Percentiles rank a stretch among this genome's conserved stretches.
These are phyloP conservation scores for Stachybotrys chlorohalonatus DNA, from an alignment of 2,329 filamentous ascomycete genomes.

Conservation along the genomic window DNA sequence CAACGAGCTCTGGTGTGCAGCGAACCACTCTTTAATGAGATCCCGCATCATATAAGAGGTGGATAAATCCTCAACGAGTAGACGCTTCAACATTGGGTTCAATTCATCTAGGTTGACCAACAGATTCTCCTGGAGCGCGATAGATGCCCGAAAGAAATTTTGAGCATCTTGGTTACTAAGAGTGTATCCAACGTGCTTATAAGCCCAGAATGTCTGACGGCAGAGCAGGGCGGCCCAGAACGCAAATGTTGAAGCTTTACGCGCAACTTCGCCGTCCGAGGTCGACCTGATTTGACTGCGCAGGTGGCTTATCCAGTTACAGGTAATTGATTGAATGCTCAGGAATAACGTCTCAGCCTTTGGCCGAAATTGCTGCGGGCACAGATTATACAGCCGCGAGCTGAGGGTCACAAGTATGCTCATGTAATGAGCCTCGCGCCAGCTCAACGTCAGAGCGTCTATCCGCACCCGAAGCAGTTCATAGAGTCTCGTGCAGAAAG, in stretches of 20 bases:
- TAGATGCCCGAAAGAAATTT: conserved; percentile 13
- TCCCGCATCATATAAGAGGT: conserved; percentile 3
- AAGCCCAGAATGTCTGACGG: conserved; percentile 23
- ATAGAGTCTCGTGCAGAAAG: conserved; percentile 39
- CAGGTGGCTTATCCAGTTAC: conserved; percentile 40
- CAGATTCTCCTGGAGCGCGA: conserved; percentile 17
- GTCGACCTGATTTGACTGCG: conserved; percentile 32
- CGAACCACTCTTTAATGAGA: conserved; percentile 3
- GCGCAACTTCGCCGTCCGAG: conserved; percentile 24
- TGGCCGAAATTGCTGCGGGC: conserved; percentile 1
- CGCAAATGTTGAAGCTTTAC: conserved; percentile 26
- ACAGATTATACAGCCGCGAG: conserved; percentile 25
- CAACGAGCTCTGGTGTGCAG: conserved; percentile 9
- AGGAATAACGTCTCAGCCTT: conserved; percentile 25
- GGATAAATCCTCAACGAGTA: conserved; percentile 12
- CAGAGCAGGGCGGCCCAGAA: conserved; percentile 50
- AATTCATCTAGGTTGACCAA: conserved; percentile 8
- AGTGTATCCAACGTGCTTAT: not conserved
- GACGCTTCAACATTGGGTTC: not conserved
- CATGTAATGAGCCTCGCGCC: conserved; percentile 51
- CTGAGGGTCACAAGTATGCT: conserved; percentile 43
- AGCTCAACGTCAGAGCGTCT: conserved; percentile 39
- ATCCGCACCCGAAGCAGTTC: conserved; percentile 36
- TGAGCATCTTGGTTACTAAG: conserved; percentile 3
- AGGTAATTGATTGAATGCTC: conserved; percentile 30